phyloP scores from a whole-genome alignment of 139 green algal genomes.

The Parachlorella kessleri region DNA sequence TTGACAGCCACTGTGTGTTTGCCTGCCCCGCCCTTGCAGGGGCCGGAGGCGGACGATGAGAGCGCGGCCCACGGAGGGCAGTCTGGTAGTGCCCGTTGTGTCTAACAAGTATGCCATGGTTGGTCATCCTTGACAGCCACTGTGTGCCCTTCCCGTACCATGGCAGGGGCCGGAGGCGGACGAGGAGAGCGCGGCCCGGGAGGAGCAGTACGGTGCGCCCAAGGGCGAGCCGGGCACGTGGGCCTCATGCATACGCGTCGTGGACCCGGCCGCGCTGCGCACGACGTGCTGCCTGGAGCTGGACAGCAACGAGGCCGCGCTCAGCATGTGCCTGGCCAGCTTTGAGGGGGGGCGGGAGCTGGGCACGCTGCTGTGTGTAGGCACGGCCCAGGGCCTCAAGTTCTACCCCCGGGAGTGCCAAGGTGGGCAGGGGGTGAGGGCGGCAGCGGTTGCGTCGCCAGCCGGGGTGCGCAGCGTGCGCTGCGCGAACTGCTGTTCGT shows the following conservation, averaged over 20 bases:
- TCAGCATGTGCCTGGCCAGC: conserved; percentile 74
- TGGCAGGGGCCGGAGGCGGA: conserved; percentile 73
- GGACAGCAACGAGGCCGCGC: conserved; percentile 83
- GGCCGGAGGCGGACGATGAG: conserved; percentile 78
- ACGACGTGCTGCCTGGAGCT: conserved; percentile 79
- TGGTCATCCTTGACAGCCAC: too few species aligned
- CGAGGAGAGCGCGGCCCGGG: conserved; percentile 68
- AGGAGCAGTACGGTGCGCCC: conserved; percentile 83
- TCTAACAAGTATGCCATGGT: too few species aligned
- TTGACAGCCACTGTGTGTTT: too few species aligned
- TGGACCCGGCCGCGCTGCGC: conserved; percentile 75
- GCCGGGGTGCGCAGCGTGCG: too few species aligned
- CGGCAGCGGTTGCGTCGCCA: not conserved
- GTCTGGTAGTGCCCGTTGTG: too few species aligned
- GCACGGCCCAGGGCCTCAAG: conserved; percentile 77
- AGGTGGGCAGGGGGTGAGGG: conserved; percentile 31
- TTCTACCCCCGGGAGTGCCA: conserved; percentile 83
- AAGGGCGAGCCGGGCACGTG: conserved; percentile 76
- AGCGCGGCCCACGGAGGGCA: conserved; percentile 74
- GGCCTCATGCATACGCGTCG: conserved; percentile 88
- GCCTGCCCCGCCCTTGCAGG: too few species aligned
- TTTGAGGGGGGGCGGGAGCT: conserved; percentile 54
- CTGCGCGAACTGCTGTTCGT: too few species aligned
- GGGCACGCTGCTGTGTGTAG: conserved; percentile 78
- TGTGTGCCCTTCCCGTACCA: too few species aligned